These are phyloP conservation scores for Talinum fruticosum DNA, from an alignment of 148 eudicot genomes.

Conservation along the genomic window DNA sequence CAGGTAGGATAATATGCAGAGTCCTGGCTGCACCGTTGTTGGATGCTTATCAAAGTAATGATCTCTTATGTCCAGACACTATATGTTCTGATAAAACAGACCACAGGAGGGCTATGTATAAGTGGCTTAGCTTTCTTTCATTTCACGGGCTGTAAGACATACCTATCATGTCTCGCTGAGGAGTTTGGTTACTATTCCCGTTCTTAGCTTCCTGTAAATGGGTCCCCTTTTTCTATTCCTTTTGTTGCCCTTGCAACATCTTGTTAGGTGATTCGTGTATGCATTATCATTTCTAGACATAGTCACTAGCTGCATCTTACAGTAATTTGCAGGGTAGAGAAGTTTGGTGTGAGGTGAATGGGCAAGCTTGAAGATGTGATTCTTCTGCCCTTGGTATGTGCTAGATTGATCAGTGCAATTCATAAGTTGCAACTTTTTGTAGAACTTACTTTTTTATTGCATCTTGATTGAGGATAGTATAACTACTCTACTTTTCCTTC, in stretches of 20 bases:
- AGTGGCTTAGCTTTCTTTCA: not conserved
- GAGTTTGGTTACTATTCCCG: not conserved
- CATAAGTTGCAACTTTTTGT: not conserved
- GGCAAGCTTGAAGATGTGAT: not conserved
- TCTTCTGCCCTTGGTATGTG: not conserved
- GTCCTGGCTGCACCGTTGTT: not conserved
- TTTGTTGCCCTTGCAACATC: not conserved
- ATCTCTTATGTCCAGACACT: not conserved
- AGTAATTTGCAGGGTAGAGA: slow-evolving; percentile 4
- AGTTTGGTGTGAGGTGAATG: not conserved
- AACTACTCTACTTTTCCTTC: not conserved
- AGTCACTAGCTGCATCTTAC: slow-evolving; percentile 4
- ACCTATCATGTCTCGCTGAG: not conserved
- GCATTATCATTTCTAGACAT: not conserved
- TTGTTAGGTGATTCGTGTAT: not conserved
- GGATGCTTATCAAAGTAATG: not conserved
- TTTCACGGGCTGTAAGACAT: not conserved
- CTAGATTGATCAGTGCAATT: not conserved
- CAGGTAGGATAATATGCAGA: not conserved
- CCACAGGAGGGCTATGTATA: not conserved
- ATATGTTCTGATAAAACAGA: not conserved
- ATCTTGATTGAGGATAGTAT: not conserved
- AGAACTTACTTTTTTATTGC: not conserved
- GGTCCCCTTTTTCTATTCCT: not conserved
- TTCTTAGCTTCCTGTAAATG: not conserved